Evolutionary conservation across 2,329 filamentous ascomycete species (phyloP).

Genomic region (Neopestalotiopsis sp.): DNA sequence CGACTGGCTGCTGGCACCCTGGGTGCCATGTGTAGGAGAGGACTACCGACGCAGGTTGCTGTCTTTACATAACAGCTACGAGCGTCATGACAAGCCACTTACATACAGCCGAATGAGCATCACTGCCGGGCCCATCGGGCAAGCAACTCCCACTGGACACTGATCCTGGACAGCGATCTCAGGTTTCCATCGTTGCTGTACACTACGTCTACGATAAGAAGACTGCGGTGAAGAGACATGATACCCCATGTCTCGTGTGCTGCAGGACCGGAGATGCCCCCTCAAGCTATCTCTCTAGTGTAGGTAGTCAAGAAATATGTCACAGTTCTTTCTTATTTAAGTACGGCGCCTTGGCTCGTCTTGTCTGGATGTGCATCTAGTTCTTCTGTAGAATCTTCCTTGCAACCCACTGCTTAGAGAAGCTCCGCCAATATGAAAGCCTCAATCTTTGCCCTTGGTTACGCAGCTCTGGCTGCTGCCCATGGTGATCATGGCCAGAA

Average conservation of each 20-base stretch:
- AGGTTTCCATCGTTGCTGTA: neutral
- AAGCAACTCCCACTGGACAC: neutral
- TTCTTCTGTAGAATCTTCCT: neutral
- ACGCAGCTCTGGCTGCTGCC: constrained; percentile 58
- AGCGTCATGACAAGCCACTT: constrained; percentile 9
- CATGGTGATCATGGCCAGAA: constrained; percentile 66
- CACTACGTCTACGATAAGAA: constrained; percentile 16
- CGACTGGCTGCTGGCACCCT: neutral
- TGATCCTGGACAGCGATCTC: neutral
- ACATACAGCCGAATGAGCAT: constrained; percentile 5
- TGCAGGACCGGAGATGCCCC: constrained; percentile 9
- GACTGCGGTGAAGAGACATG: neutral
- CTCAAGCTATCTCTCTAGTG: constrained; percentile 1
- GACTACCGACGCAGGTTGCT: constrained; percentile 1
- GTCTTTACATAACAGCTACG: constrained; percentile 17
- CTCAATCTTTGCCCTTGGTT: constrained; percentile 41
- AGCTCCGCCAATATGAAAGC: constrained; percentile 2
- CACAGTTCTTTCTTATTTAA: neutral
- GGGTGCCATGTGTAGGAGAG: constrained; percentile 10
- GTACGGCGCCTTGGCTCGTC: neutral
- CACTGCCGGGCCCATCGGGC: constrained; percentile 2
- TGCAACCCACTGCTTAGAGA: neutral
- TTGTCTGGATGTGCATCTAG: neutral
- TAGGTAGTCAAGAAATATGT: neutral
- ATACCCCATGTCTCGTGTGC: constrained; percentile 1